These are phyloP conservation scores for Neurospora sp. DNA, from an alignment of 495 filamentous ascomycete genomes.

Conservation along the genomic window DNA sequence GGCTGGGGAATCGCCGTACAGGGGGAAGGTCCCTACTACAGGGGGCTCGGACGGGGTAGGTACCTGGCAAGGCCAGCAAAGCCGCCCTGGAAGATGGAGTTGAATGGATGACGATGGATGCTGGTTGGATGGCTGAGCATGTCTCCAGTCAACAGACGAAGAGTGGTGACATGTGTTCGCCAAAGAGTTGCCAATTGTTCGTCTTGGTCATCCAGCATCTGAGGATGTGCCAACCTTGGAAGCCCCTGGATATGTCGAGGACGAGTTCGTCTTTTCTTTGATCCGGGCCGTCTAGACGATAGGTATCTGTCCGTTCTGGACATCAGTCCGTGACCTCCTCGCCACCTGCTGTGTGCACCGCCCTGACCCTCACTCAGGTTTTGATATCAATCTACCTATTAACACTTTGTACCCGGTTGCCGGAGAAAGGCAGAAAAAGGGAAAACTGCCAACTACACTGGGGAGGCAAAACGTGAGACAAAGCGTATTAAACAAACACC, in stretches of 20 bases:
- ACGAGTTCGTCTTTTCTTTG: background rate
- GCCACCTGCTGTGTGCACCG: background rate
- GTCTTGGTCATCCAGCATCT: background rate
- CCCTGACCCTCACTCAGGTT: background rate
- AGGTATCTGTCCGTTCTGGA: background rate
- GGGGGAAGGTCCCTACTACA: background rate
- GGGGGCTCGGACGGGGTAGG: background rate
- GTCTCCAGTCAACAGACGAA: background rate
- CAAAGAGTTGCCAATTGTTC: background rate
- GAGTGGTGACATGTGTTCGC: background rate
- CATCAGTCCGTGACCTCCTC: background rate
- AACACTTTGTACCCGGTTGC: background rate
- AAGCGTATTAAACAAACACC: background rate
- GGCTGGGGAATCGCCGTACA: background rate
- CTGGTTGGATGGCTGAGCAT: background rate
- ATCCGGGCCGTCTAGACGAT: background rate
- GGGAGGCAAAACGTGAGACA: background rate
- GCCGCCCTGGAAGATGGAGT: background rate
- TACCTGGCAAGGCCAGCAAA: background rate
- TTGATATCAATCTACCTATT: background rate
- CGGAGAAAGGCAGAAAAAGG: background rate
- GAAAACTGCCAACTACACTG: background rate
- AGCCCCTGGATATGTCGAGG: background rate
- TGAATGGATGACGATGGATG: background rate
- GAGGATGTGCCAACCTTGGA: background rate